These are phyloP conservation scores for Pseudophaeomoniella oleicola DNA, from an alignment of 2,329 filamentous ascomycete species.

Conservation along the genomic window DNA sequence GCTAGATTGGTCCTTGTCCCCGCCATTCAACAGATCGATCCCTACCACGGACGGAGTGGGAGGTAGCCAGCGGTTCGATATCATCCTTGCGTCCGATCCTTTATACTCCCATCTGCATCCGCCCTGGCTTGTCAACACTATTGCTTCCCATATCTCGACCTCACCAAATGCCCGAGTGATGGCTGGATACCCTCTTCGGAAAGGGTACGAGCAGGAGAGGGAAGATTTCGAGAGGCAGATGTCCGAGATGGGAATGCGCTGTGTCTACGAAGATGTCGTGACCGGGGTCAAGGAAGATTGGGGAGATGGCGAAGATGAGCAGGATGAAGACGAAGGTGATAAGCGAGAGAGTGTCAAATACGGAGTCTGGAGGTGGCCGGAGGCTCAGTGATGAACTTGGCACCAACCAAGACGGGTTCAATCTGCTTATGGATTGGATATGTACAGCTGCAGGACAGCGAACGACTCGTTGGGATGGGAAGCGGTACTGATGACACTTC, in stretches of 20 bases:
- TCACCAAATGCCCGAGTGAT: slow-evolving; percentile 49
- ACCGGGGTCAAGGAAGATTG: neutral
- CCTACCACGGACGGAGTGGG: neutral
- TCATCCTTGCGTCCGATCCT: slow-evolving; percentile 74
- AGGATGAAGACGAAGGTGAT: neutral
- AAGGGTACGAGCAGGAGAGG: slow-evolving; percentile 49
- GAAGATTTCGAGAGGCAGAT: slow-evolving; percentile 37
- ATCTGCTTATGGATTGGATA: too few relatives aligned
- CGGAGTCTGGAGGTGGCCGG: neutral
- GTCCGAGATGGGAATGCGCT: neutral
- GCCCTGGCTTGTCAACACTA: slow-evolving; percentile 53
- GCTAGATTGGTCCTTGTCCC: slow-evolving; percentile 1
- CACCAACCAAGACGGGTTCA: too few relatives aligned
- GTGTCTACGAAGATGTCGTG: neutral
- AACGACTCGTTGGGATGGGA: too few relatives aligned
- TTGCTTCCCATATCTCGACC: slow-evolving; percentile 51
- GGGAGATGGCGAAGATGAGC: neutral
- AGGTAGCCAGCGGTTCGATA: slow-evolving; percentile 25
- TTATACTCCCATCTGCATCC: slow-evolving; percentile 81
- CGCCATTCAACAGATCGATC: neutral
- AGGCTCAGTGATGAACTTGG: too few relatives aligned
- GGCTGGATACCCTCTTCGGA: slow-evolving; percentile 67
- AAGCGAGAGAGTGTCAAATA: neutral
- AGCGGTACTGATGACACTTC: too few relatives aligned
- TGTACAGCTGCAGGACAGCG: too few relatives aligned